Evolutionary conservation across 2,329 filamentous ascomycete species (phyloP).

Genomic region (Colletotrichum brevisporum): DNA sequence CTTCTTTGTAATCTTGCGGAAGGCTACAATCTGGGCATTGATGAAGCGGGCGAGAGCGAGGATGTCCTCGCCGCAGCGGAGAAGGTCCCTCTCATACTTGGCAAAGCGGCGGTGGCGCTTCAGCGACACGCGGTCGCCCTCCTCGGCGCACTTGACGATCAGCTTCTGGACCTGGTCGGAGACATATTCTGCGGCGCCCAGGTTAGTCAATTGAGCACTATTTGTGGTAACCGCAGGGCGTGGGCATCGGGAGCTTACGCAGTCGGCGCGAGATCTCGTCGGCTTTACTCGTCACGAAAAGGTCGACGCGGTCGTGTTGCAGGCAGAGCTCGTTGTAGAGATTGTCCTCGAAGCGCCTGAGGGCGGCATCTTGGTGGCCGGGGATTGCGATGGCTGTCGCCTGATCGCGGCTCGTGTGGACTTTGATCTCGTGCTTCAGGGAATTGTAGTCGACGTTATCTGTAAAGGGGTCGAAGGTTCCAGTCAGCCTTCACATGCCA

Average conservation of each 20-base stretch:
- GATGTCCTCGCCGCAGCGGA: constrained; percentile 78
- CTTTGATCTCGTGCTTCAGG: constrained; percentile 87
- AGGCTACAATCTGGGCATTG: constrained; percentile 80
- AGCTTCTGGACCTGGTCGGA: constrained; percentile 63
- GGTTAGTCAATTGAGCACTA: constrained; percentile 17
- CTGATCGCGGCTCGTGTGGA: constrained; percentile 79
- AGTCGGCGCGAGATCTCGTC: constrained; percentile 82
- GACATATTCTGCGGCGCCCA: constrained; percentile 59
- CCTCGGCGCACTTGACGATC: constrained; percentile 58
- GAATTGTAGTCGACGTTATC: constrained; percentile 93
- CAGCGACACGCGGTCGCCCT: constrained; percentile 52
- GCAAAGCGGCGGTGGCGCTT: constrained; percentile 67
- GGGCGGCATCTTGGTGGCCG: constrained; percentile 72
- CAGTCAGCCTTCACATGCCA: constrained; percentile 29
- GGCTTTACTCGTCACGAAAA: constrained; percentile 85
- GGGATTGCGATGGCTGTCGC: constrained; percentile 81
- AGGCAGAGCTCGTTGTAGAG: constrained; percentile 79
- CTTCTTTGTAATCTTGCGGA: constrained; percentile 88
- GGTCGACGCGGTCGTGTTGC: constrained; percentile 82
- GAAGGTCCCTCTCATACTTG: constrained; percentile 67
- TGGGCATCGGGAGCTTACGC: constrained; percentile 57
- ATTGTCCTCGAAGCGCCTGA: constrained; percentile 77
- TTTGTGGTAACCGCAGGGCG: not conserved
- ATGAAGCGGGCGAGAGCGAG: constrained; percentile 79
- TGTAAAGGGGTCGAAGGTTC: constrained; percentile 49